Conservation (phyloP, 2,329 filamentous ascomycete species). For the Fusarium tuaranense region DNA sequence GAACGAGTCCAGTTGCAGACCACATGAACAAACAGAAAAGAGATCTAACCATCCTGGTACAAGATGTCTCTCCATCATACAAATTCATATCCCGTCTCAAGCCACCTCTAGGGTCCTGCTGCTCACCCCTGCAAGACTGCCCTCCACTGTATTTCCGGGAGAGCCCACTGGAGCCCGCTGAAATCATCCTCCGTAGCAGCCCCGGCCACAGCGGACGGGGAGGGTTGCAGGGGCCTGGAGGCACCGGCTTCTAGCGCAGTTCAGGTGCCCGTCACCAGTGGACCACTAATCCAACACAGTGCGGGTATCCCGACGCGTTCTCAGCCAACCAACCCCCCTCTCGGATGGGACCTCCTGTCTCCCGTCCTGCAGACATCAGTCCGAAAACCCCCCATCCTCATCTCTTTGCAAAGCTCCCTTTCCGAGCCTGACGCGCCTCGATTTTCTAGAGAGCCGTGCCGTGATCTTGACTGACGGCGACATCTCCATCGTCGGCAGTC, state of each 20-base stretch:
- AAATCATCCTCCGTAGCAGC: neutral
- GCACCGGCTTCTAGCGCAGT: conserved; percentile 25
- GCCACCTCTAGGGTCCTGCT: conserved; percentile 23
- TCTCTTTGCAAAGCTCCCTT: conserved; percentile 32
- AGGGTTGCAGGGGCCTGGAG: conserved; percentile 26
- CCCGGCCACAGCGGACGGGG: conserved; percentile 10
- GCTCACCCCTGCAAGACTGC: conserved; percentile 7
- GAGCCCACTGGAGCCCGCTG: conserved; percentile 34
- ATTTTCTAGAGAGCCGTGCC: conserved; percentile 33
- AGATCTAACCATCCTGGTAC: conserved; percentile 32
- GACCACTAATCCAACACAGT: conserved; percentile 38
- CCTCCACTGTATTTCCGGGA: conserved; percentile 29
- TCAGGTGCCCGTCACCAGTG: conserved; percentile 23
- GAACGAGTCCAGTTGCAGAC: neutral
- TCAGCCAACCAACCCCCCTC: conserved; percentile 40
- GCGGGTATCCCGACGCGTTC: conserved; percentile 20
- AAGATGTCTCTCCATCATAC: conserved; percentile 40
- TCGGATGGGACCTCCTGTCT: conserved; percentile 35
- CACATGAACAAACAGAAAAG: conserved; percentile 12
- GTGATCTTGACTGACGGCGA: conserved; percentile 27
- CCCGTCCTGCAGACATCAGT: conserved; percentile 29
- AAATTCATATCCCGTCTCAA: conserved; percentile 32
- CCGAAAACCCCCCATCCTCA: conserved; percentile 36
- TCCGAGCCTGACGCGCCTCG: conserved; percentile 38
- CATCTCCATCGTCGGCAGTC: conserved; percentile 29